Evolutionary conservation across 768 basidiomycete species (phyloP).

Genomic region (Boletus sp.): DNA sequence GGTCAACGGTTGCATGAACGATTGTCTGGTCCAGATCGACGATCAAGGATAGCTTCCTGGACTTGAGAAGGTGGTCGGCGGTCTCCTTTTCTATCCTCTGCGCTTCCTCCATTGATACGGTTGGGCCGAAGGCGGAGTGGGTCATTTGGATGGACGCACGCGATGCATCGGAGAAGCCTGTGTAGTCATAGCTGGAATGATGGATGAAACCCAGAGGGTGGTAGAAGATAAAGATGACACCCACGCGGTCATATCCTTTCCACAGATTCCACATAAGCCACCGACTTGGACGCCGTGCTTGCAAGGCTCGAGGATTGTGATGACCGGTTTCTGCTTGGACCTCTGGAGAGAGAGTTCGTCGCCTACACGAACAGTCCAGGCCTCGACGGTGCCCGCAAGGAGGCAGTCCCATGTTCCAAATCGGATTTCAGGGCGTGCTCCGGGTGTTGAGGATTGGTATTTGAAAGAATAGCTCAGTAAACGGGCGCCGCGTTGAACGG

Average conservation of each 20-base stretch:
- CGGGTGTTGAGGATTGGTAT: slow-evolving; percentile 46
- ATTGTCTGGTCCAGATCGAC: slow-evolving; percentile 99
- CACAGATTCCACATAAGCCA: slow-evolving; percentile 91
- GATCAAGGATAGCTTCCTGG: slow-evolving; percentile 85
- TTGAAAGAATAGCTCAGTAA: slow-evolving; percentile 85
- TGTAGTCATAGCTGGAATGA: slow-evolving; percentile 68
- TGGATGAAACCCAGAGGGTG: slow-evolving; percentile 12
- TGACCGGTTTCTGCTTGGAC: slow-evolving; percentile 58
- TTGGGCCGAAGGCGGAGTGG: slow-evolving; percentile 87
- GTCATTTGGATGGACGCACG: slow-evolving; percentile 93
- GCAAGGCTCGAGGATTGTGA: slow-evolving; percentile 85
- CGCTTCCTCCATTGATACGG: slow-evolving; percentile 91
- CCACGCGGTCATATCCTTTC: slow-evolving; percentile 92
- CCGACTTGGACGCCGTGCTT: slow-evolving; percentile 92
- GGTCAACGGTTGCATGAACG: slow-evolving; percentile 97
- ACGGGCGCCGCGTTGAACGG: slow-evolving; percentile 68
- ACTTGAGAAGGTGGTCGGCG: slow-evolving; percentile 70
- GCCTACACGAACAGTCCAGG: slow-evolving; percentile 68
- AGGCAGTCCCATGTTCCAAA: slow-evolving; percentile 92
- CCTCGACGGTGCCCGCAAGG: slow-evolving; percentile 72
- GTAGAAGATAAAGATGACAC: slow-evolving; percentile 24
- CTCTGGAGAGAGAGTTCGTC: slow-evolving; percentile 60
- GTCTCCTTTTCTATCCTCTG: slow-evolving; percentile 84
- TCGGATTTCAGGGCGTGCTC: slow-evolving; percentile 58
- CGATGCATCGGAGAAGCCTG: slow-evolving; percentile 81